Evolutionary conservation across 2,329 filamentous ascomycete genomes (phyloP), one percentile per base, ranked within the genome.

Genomic region (Ceratocystiopsis brevicomis): DNA sequence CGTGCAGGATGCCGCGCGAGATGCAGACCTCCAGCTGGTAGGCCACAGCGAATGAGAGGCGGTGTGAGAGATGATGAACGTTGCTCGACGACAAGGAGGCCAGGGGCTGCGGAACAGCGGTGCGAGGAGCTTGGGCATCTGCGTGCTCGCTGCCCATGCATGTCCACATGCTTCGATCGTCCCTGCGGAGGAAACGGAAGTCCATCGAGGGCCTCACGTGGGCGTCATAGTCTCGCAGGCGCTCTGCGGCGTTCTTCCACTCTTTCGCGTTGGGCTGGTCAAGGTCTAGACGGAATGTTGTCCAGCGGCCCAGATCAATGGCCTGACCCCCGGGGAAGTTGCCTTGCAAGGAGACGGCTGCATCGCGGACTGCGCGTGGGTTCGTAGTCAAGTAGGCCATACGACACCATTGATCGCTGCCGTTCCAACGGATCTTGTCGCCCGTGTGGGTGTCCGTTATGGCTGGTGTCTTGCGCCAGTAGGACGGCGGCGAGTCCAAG

Each of bases 1-100:
- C 88, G 43, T 78, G 79, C 13, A 98, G 61, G 19, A 76, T 66
- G 0, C 78, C 76, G 25, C 80, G 73, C 0, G 87, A 93, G n/a
- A 96, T 68, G 55, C 88, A 96, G 0, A 85, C 87, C 57, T 98
- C 88, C 0, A 98, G 70, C 56, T 94, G 86, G 54, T 96, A 98
- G 15, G 84, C 73, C 1, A 94, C 73, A 1, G 75, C 62, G 48
- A 86, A 95, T 0, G 73, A 62, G 4, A 88, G 64, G 44, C 38
- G 41, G 12, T 46, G 46, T 2, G 49, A 50, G 1, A 51, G 46
- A 14, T 44, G 46, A 33, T 48, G 46, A 2, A 44, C 38, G 39
- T 46, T 48, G 38, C 41, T 50, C 10, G 37, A 18, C 16, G 25
- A 21, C 18, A 15, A 11, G 6, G 17, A 18, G 4, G 37, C 19